phyloP scores from a whole-genome alignment of 164 flowering plant species.

The Nymphaea colorata region DNA sequence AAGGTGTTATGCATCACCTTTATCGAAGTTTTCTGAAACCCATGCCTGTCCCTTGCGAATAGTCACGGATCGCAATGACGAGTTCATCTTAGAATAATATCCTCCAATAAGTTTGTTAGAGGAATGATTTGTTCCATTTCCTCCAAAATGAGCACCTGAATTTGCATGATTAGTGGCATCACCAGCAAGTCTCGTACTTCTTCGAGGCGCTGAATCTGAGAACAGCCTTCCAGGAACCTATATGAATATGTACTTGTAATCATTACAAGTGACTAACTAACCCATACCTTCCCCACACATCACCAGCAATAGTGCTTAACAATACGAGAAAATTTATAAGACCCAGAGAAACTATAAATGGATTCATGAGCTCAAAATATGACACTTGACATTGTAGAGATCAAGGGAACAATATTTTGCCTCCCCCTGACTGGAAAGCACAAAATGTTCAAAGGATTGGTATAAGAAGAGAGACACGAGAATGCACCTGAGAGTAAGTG shows the following conservation, averaged over 20 bases:
- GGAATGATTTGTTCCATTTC: slow-evolving; percentile 61
- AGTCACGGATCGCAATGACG: slow-evolving; percentile 59
- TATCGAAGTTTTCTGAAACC: slow-evolving; percentile 66
- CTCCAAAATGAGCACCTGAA: slow-evolving; percentile 31
- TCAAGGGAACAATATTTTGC: neutral
- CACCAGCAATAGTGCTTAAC: neutral
- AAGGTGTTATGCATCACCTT: slow-evolving; percentile 35
- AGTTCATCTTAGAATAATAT: slow-evolving; percentile 41
- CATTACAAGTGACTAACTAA: neutral
- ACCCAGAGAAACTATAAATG: neutral
- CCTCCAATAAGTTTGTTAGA: slow-evolving; percentile 49
- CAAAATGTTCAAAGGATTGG: neutral
- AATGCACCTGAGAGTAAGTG: slow-evolving; percentile 9
- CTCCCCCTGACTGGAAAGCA: neutral
- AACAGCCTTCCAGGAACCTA: slow-evolving; percentile 89
- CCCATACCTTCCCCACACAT: neutral
- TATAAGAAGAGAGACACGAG: slow-evolving; percentile 1
- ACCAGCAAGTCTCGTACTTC: slow-evolving; percentile 82
- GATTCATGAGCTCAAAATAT: neutral
- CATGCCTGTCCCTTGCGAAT: slow-evolving; percentile 61
- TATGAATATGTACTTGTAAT: neutral
- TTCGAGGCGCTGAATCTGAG: slow-evolving; percentile 85
- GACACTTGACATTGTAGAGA: neutral
- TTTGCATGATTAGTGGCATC: slow-evolving; percentile 42
- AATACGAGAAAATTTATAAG: neutral